These are phyloP conservation scores for Colletotrichum gloeosporioides DNA, from an alignment of 2,329 filamentous ascomycete species.

Conservation along the genomic window DNA sequence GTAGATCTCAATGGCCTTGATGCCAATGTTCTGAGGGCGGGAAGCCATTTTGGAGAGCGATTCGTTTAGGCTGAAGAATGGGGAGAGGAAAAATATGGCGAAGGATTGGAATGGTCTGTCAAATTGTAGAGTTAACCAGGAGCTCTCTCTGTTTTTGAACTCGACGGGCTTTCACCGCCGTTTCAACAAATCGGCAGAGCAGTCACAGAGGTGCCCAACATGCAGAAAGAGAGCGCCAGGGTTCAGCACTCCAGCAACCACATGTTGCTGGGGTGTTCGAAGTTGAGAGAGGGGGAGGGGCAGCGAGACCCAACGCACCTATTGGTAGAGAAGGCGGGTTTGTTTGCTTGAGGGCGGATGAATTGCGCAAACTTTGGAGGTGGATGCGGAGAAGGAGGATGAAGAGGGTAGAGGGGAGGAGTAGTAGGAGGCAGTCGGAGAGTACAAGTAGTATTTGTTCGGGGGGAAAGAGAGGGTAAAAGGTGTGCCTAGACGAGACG, in stretches of 20 bases:
- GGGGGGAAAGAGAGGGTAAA: neutral
- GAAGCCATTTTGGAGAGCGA: constrained; percentile 64
- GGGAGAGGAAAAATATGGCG: neutral
- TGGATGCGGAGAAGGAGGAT: neutral
- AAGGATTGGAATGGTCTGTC: neutral
- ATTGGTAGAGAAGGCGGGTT: neutral
- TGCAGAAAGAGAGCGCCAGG: constrained; percentile 7
- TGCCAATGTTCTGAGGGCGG: constrained; percentile 86
- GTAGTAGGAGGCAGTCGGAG: neutral
- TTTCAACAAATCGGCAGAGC: constrained; percentile 11
- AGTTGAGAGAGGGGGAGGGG: constrained; percentile 4
- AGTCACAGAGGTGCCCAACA: constrained; percentile 4
- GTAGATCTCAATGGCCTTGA: constrained; percentile 92
- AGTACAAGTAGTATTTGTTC: neutral
- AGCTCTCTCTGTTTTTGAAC: neutral
- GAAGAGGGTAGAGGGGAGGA: neutral
- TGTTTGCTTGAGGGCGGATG: neutral
- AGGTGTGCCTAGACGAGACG: neutral
- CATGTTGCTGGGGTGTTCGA: neutral
- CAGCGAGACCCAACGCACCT: constrained; percentile 6
- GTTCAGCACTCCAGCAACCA: constrained; percentile 1
- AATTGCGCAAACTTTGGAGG: neutral
- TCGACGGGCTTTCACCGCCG: constrained; percentile 23
- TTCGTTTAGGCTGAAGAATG: neutral
- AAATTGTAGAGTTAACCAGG: neutral